These are phyloP conservation scores for Penicillium dipodomyicola DNA, from an alignment of 495 filamentous ascomycete genomes.

Conservation along the genomic window DNA sequence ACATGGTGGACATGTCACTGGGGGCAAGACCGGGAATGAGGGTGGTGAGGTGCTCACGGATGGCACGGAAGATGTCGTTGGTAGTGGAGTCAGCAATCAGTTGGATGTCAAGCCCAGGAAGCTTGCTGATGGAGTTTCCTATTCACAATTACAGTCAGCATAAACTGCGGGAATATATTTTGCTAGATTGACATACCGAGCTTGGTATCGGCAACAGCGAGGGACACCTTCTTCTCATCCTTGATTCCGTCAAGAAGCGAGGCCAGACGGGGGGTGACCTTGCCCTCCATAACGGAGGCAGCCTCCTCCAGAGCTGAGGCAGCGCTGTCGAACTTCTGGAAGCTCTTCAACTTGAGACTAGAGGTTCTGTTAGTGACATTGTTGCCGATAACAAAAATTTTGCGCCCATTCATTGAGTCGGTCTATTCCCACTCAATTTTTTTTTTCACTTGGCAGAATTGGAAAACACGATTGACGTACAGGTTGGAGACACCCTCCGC, in stretches of 20 bases:
- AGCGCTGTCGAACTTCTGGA: conserved; percentile 94
- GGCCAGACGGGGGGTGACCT: conserved; percentile 88
- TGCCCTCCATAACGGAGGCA: conserved; percentile 82
- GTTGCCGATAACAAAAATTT: conserved; percentile 27
- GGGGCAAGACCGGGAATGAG: conserved; percentile 86
- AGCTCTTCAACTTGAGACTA: conserved; percentile 93
- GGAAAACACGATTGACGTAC: conserved; percentile 53
- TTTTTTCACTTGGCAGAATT: conserved; percentile 6
- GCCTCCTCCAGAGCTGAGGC: conserved; percentile 83
- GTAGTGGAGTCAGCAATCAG: conserved; percentile 85
- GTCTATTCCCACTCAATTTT: conserved; percentile 11
- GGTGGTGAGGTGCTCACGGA: conserved; percentile 84
- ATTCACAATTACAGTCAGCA: conserved; percentile 14
- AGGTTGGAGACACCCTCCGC: conserved; percentile 83
- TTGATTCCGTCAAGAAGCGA: conserved; percentile 84
- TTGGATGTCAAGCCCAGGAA: conserved; percentile 80
- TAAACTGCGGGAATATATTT: background rate
- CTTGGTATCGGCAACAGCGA: conserved; percentile 94
- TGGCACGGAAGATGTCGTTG: conserved; percentile 84
- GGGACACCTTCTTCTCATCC: conserved; percentile 94
- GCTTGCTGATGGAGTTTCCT: conserved; percentile 86
- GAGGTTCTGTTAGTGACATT: conserved; percentile 27
- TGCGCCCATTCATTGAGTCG: conserved; percentile 16
- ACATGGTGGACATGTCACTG: conserved; percentile 86
- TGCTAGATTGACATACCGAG: conserved; percentile 56